Percentiles rank a stretch among this genome's conserved stretches.
Conservation (phyloP, 1,284 basidiomycete genomes). For the Puccinia coronata region DNA sequence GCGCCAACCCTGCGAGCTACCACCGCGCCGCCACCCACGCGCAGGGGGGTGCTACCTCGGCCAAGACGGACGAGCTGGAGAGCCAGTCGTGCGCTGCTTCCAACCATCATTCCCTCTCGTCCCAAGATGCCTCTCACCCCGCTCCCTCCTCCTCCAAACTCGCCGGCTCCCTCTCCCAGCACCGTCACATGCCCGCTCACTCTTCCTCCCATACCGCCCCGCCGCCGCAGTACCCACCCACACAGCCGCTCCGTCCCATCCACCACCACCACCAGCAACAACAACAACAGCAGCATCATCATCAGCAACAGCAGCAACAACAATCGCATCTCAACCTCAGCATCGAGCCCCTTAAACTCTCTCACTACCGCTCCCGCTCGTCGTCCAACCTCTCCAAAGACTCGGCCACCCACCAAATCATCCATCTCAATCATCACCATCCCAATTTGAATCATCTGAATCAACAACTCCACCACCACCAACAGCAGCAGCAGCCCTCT, state of each 20-base stretch:
- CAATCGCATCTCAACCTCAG: constrained; percentile 1
- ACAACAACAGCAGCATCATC: background rate
- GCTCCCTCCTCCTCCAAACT: background rate
- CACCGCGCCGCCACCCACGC: background rate
- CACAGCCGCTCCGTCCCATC: background rate
- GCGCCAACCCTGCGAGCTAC: background rate
- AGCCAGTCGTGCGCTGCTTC: background rate
- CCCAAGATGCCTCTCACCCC: background rate
- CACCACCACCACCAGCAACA: constrained; percentile 1
- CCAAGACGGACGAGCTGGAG: background rate
- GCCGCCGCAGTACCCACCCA: background rate
- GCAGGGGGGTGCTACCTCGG: background rate
- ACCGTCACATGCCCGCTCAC: background rate
- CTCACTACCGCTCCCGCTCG: constrained; percentile 6
- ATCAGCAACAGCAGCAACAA: background rate
- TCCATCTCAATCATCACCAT: background rate
- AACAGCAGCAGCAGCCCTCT: background rate
- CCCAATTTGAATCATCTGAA: too few relatives aligned
- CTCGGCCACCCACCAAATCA: background rate
- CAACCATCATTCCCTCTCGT: background rate
- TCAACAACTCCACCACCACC: background rate
- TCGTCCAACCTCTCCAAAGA: constrained; percentile 9
- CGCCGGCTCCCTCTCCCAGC: background rate
- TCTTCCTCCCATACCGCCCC: background rate
- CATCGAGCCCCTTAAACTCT: constrained; percentile 17